Base-by-base conservation (phyloP, 2,329 filamentous ascomycete species). In the Cladosporium sp. region DNA sequence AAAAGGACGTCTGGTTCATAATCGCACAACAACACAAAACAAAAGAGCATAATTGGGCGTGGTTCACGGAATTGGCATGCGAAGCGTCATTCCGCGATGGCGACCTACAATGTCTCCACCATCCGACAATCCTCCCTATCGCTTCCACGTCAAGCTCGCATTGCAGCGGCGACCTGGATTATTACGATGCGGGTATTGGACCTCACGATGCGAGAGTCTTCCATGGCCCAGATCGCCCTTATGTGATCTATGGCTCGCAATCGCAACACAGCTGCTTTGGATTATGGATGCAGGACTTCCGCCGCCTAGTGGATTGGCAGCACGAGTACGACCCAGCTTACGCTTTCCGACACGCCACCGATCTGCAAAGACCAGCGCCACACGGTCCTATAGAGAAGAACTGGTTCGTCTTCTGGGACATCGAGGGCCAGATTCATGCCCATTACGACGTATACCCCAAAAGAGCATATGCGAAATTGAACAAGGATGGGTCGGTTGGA, bases 361-460 rank as follows among this genome's bases (percentile, higher is more conserved):
- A 88, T 68, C 73, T 88, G 2, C 81, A 83, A 44, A 78, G 85
- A 0, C 86, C 85, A 0, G 66, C 70, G 1, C 81, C 83, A 0
- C 83, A 77, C 70, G 71, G 73, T 2, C 41, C 70, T 0, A 70
- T 88, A 30, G 86, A 89, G 75, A 88, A 88, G 81, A 88, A 89
- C 71, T 89, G 81, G 79, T 88, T 88, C 69, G 67, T 85, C 2
- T 88, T 88, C 76, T 88, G 86, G 86, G 85, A 87, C 68, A 66
- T 67, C 0, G 66, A 77, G 0, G 81, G 79, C 5, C 72, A 79
- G 24, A 75, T 81, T 59, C 86, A 86, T 71, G 78, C 80, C 1
- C 86, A 88, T 71, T 82, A 87, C 72, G 85, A 87, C 68, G 72
- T 87, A 2, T 69, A 72, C 0, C 86, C 85, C 0, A 76, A 76